Conservation (phyloP, 345 rosid genomes). For the Lepidium aucheri region DNA sequence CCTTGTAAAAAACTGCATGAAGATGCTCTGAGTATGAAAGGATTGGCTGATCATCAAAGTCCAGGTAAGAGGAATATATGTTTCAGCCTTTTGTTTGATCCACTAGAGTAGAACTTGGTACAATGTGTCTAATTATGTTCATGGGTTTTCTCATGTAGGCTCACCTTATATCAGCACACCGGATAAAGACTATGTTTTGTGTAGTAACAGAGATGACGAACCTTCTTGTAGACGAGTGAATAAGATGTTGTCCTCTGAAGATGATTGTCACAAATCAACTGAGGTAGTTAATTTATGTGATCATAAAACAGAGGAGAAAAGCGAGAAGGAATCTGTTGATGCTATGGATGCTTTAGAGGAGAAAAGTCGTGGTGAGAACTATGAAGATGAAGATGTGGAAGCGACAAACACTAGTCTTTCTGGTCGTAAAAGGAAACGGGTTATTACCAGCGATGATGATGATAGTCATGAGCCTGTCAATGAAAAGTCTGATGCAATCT, state of each 20-base stretch:
- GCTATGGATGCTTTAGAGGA: background rate
- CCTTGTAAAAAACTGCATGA: too few relatives aligned
- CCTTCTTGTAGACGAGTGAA: conserved; percentile 20
- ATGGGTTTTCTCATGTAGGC: conserved; percentile 17
- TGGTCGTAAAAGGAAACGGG: conserved; percentile 48
- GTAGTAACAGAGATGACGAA: conserved; percentile 16
- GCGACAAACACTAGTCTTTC: background rate
- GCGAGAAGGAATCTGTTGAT: conserved; percentile 11
- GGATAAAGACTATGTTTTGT: background rate
- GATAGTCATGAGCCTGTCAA: conserved; percentile 19
- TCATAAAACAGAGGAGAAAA: conserved; percentile 47
- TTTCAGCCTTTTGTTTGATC: background rate
- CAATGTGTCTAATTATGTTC: background rate
- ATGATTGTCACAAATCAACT: conserved; percentile 18
- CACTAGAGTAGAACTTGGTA: background rate
- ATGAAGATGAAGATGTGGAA: conserved; percentile 32
- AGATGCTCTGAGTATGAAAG: background rate
- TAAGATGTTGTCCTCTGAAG: conserved; percentile 39
- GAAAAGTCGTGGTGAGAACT: conserved; percentile 17
- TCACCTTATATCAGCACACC: conserved; percentile 29
- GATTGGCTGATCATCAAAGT: conserved; percentile 5
- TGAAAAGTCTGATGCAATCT: background rate
- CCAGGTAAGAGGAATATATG: conserved; percentile 15
- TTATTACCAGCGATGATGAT: conserved; percentile 49
- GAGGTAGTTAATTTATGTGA: conserved; percentile 40